Evolutionary conservation across 495 filamentous ascomycete species (phyloP).

Genomic region (Pyrenopolyporus hunteri): DNA sequence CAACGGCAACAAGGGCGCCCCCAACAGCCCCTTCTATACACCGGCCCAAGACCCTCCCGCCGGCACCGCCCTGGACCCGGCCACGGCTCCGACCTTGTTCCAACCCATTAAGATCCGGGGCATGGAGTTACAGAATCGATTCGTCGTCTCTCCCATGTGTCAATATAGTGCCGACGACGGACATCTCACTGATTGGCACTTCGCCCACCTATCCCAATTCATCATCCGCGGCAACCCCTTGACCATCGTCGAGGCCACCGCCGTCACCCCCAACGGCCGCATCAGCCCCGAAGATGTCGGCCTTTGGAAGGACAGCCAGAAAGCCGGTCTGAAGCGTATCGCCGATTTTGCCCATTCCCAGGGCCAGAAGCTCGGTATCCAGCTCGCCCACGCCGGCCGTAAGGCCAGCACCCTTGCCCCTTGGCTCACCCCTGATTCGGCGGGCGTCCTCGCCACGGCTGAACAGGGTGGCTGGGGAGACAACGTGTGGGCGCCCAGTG

Average conservation of each 20-base stretch:
- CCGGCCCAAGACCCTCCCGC: conserved; percentile 60
- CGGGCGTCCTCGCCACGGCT: conserved; percentile 51
- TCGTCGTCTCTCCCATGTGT: conserved; percentile 68
- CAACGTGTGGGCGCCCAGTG: conserved; percentile 59
- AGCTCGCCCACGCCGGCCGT: conserved; percentile 76
- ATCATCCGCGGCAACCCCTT: conserved; percentile 68
- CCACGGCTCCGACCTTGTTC: conserved; percentile 66
- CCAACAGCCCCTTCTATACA: conserved; percentile 62
- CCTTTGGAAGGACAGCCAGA: conserved; percentile 73
- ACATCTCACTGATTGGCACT: conserved; percentile 72
- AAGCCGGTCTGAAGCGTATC: conserved; percentile 65
- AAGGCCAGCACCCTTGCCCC: conserved; percentile 71
- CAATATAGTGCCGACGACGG: conserved; percentile 72
- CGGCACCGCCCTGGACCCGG: conserved; percentile 58
- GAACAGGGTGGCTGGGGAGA: conserved; percentile 70
- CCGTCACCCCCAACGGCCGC: conserved; percentile 69
- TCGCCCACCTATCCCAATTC: conserved; percentile 67
- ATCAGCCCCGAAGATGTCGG: conserved; percentile 74
- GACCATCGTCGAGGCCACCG: conserved; percentile 71
- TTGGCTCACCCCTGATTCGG: conserved; percentile 52
- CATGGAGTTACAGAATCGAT: conserved; percentile 74
- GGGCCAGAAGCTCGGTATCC: conserved; percentile 70
- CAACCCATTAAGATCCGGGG: conserved; percentile 68
- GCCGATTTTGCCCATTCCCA: conserved; percentile 68
- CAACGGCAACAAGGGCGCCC: conserved; percentile 41